Base-by-base conservation (phyloP, 2,329 filamentous ascomycete genomes). In the Talaromyces marneffei region DNA sequence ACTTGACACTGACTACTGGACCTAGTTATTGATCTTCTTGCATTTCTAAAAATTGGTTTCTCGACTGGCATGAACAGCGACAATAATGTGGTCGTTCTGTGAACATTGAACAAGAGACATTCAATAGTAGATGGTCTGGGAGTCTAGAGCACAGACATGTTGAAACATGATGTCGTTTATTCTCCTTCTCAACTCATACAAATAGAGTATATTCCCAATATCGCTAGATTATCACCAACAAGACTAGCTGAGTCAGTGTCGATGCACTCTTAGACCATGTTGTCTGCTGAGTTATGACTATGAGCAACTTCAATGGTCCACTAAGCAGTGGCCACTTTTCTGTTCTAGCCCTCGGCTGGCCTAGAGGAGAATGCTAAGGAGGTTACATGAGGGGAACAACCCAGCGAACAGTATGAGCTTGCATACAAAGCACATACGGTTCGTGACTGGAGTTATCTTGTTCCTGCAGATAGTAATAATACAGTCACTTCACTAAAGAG, bases 151-250 rank as follows among this genome's bases (percentile, higher is more conserved):
- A 31, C 46, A 20, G 46, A 52, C 48, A 35, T 33, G 14, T 52
- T 37, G n/a, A 23, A 18, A 29, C 23, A 27, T 57, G 40, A 57
- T 57, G 40, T 57, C 55, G 48, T 48, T 6, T 35, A 46, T 57
- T 48, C 25, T 35, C 31, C 18, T 12, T 9, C 20, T 20, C 16
- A 20, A 31, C 46, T 50, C n/a, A 18, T 18, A 39, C 10, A n/a
- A 18, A 18, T 16, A 6, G n/a, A 42, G 54, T 31, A 56, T 16
- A 57, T 40, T 37, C 40, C 40, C 6, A 46, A 57, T 57, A 46
- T 25, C 31, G 25, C 37, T 57, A 33, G 39, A 57, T 23, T 37
- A 9, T 23, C 29, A 42, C 20, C n/a, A 12, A 14, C 20, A 7
- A 55, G 16, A 39, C 25, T 52, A 50, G 48, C 27, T n/a, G 10